Base-by-base conservation (phyloP, 202 grass and related monocot genomes). In the Schoenoplectus triqueter region DNA sequence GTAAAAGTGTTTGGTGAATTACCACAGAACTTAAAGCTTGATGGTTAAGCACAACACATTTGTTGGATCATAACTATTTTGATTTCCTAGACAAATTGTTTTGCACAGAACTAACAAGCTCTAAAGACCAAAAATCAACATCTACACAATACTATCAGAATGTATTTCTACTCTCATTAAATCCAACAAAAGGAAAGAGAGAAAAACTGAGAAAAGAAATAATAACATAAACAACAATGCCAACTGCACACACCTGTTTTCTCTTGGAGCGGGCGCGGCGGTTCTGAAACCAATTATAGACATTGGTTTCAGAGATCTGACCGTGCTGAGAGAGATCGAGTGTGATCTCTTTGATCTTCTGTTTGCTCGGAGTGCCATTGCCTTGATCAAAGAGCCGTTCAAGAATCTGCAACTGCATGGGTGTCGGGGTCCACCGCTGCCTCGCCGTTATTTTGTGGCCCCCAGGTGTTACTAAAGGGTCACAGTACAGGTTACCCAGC, bases 251-350 rank as follows among this genome's bases (percentile, higher is more conserved):
- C 0, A 83, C 86, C 66, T 99, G 97, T 90, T 96, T 96, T 82
- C 92, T 85, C 68, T 99, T 99, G 3, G 92, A 96, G n/a, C 97
- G 87, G 67, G 97, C 97, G 21, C 97, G 86, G 45, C 97, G 90
- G 13, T 96, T 99, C 83, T 99, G 97, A 80, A 99, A 99, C 97
- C 93, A 99, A 76, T 99, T 99, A 73, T 99, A 96, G 41, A 96
- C 93, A 67, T 96, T 99, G 21, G 93, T 94, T 83, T 99, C 96
- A 0, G 96, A 99, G 86, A 99, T 99, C 79, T 94, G 91, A 7
- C 96, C 96, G 41, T 99, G 93, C 54, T 96, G 96, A 51, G 96
- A 96, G 20, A 99, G 91, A 50, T 96, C 93, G 0, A 82, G 6
- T 4, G 96, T 99, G 69, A 99, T 99, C 21, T 99, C 91, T 20